Evolutionary conservation across 2,329 filamentous ascomycete genomes (phyloP).

Genomic region (Alternaria ventricosa): DNA sequence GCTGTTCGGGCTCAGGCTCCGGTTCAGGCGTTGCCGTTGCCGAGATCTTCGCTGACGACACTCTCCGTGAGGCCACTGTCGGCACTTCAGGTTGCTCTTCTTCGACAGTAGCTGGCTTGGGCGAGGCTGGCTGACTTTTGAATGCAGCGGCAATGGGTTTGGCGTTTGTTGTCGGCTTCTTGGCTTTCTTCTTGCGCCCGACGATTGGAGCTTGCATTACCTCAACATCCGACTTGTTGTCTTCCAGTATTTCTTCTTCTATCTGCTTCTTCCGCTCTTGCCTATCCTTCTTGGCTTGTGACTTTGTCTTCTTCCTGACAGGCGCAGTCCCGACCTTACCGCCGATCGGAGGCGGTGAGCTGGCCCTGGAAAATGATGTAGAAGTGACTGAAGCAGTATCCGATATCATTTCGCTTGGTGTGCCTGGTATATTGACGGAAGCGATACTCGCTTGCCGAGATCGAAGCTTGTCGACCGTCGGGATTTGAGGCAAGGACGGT

Average conservation of each 20-base stretch:
- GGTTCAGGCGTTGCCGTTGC: slow-evolving; percentile 33
- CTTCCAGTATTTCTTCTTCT: slow-evolving; percentile 63
- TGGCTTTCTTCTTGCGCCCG: slow-evolving; percentile 84
- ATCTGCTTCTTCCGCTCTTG: slow-evolving; percentile 67
- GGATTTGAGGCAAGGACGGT: slow-evolving; percentile 39
- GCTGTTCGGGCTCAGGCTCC: slow-evolving; percentile 33
- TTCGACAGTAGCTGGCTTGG: slow-evolving; percentile 36
- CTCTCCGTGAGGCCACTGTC: slow-evolving; percentile 23
- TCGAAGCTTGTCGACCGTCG: slow-evolving; percentile 51
- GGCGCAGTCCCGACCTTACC: slow-evolving; percentile 72
- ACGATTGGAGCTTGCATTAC: slow-evolving; percentile 72
- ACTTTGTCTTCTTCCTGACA: slow-evolving; percentile 75
- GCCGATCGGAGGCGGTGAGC: slow-evolving; percentile 68
- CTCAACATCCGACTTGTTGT: slow-evolving; percentile 58
- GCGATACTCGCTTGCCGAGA: slow-evolving; percentile 62
- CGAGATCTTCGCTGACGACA: slow-evolving; percentile 26
- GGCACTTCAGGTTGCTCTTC: slow-evolving; percentile 32
- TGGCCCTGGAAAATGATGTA: slow-evolving; percentile 73
- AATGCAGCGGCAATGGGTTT: slow-evolving; percentile 30
- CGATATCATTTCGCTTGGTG: slow-evolving; percentile 78
- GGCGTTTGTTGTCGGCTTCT: slow-evolving; percentile 60
- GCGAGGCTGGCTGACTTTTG: slow-evolving; percentile 39
- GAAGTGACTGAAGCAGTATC: slow-evolving; percentile 79
- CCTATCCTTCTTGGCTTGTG: slow-evolving; percentile 77
- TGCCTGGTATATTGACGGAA: slow-evolving; percentile 70